Evolutionary conservation across 2,329 filamentous ascomycete genomes (phyloP), one percentile per base, ranked within the genome.

Genomic region (Scopulariopsis brevicaulis): DNA sequence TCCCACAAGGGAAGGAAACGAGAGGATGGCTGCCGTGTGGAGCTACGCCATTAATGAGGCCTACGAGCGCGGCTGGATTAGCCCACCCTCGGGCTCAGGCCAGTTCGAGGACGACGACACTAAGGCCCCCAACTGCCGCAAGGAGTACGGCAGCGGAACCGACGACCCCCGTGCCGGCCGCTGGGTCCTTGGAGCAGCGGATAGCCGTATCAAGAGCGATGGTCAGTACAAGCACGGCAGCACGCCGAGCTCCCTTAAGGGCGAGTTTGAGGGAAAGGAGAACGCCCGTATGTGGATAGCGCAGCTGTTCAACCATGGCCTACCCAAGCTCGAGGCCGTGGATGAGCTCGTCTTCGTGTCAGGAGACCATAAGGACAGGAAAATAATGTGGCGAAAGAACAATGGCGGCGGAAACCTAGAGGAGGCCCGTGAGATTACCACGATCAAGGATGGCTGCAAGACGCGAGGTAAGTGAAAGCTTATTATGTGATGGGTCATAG

Each of bases 11-110:
- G 62, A 15, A 0, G 74, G 73, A 4, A 75, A 75, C 59, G 59
- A 63, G 51, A 73, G 74, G 65, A 75, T 76, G 73, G 73, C 73
- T 35, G 63, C 64, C 22, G 60, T 72, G 8, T 75, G 71, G 71
- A 66, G 67, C 56, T 58, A 53, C 0, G 64, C 66, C 24, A 65
- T 71, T 54, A 60, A 62, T 56, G 62, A 67, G 40, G 68, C 68
- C 8, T 53, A 60, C 20, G 60, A 60, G 10, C 43, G 50, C 2
- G 61, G 54, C 34, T 60, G 60, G 58, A 43, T 66, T 20, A 56
- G 60, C 8, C 22, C 35, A 1, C 61, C 63, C 7, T 43, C 4
- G 24, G 12, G 56, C 18, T 57, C 55, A 15, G 57, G 60, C 15
- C 6, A 53, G 15, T 59, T 57, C 28, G 20, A 51, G 2, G 60